Conservation (phyloP, 2,329 filamentous ascomycete species). For the Diaporthe sp. region DNA sequence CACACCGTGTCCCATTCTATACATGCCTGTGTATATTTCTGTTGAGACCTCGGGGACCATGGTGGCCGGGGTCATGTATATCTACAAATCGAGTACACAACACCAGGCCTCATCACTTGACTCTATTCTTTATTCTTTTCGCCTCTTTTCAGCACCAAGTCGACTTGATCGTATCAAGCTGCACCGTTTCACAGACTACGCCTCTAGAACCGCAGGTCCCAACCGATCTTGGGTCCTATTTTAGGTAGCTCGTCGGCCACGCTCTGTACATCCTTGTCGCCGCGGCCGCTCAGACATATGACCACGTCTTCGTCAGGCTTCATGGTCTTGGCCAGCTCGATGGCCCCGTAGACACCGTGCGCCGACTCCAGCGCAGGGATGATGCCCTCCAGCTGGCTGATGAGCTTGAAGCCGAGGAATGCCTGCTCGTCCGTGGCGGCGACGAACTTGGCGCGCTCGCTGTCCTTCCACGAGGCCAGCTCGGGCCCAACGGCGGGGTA, state of each 20-base stretch:
- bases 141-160: not conserved
- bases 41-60: not conserved
- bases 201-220: slow-evolving; percentile 73
- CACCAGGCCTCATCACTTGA: not conserved
- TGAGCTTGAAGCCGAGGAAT: slow-evolving; percentile 85
- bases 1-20: not conserved
- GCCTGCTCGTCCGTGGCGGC: slow-evolving; percentile 93
- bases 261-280: slow-evolving; percentile 99
- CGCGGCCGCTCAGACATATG: slow-evolving; percentile 91
- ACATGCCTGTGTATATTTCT: not conserved
- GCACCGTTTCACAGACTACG: not conserved
- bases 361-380: slow-evolving; percentile 95
- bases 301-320: slow-evolving; percentile 89
- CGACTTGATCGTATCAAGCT: too few relatives aligned
- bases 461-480: slow-evolving; percentile 93
- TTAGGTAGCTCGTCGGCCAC: slow-evolving; percentile 94
- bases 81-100: slow-evolving; percentile 2
- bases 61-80: not conserved
- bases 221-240: slow-evolving; percentile 88
- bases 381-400: slow-evolving; percentile 93
- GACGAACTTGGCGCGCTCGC: slow-evolving; percentile 85
- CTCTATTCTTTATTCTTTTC: not conserved
- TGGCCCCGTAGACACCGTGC: slow-evolving; percentile 90
- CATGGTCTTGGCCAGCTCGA: slow-evolving; percentile 95
- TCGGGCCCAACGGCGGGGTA: slow-evolving; percentile 98